phyloP scores from a whole-genome alignment of 345 rosid genomes.

The Punica granatum region DNA sequence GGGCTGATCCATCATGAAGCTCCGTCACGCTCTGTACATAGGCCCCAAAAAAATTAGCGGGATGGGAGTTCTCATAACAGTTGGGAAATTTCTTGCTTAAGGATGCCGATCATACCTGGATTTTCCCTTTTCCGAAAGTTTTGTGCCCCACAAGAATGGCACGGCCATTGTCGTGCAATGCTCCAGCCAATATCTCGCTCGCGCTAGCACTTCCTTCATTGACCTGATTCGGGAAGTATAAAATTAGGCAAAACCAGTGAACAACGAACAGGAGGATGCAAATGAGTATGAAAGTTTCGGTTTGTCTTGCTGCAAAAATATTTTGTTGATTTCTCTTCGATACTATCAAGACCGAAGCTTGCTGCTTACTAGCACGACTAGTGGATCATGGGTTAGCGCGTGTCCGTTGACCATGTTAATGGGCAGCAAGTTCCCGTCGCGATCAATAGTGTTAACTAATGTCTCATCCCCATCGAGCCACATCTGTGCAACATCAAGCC shows the following conservation, averaged over 20 bases:
- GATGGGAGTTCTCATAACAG: no score
- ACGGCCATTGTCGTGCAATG: conserved; percentile 84
- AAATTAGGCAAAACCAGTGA: neutral
- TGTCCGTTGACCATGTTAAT: conserved; percentile 72
- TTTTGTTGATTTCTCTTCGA: neutral
- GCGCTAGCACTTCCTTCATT: conserved; percentile 96
- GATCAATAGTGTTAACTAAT: conserved; percentile 75
- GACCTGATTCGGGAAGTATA: conserved; percentile 37
- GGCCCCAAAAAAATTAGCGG: conserved; percentile 6
- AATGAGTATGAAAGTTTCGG: neutral
- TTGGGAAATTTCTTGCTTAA: neutral
- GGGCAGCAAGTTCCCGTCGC: conserved; percentile 68
- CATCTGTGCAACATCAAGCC: conserved; percentile 83
- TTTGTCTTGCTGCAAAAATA: neutral
- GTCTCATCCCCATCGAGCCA: conserved; percentile 94
- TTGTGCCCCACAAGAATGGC: conserved; percentile 82
- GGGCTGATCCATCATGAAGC: conserved; percentile 84
- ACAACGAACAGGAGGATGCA: neutral
- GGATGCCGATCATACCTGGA: conserved; percentile 43
- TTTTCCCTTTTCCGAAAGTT: conserved; percentile 89
- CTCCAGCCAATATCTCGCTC: conserved; percentile 90
- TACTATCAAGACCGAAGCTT: neutral
- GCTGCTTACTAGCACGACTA: conserved; percentile 75
- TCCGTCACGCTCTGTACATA: conserved; percentile 67
- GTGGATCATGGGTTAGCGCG: conserved; percentile 81